Evolutionary conservation across 2,329 filamentous ascomycete species (phyloP), one percentile per base, ranked within the genome.

Genomic region (Colletotrichum sp.): DNA sequence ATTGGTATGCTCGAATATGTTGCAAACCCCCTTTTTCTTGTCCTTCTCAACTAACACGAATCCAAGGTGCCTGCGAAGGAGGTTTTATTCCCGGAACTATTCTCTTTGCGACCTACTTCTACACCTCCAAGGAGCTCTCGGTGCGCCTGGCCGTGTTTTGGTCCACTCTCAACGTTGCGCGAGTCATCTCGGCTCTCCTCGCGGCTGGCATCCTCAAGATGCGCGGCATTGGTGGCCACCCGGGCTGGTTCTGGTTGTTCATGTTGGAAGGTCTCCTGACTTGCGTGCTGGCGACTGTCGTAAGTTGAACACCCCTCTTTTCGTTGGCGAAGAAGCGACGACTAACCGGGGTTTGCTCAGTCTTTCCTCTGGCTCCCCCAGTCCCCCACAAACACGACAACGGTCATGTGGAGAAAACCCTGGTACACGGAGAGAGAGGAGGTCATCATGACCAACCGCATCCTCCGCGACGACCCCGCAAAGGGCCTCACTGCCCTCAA

Each of bases 81-180:
- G 87, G 87, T 2, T 88, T 89, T 72, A 88, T 89, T 34, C 87
- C 70, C 52, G 79, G 66, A 39, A 73, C 78, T 92, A 90, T 94
- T 66, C 85, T 93, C 2, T 95, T 94, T 68, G 68, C 81, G 39
- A 79, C 79, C 7, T 82, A 82, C 73, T 82, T 81, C 55, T 82
- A 80, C 76, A 82, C 80, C 34, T 76, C 77, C 34, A 78, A 77
- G 8, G 80, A 82, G 71, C 75, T 82, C 26, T 79, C 80, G 1
- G 88, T 90, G 36, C 90, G 94, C 0, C 86, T 95, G 12, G 91
- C 92, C 59, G 92, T 88, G 80, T 95, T 95, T 83, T 95, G 93
- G 94, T 87, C 86, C 1, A 88, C 87, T 4, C 83, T 89, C 30
- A 88, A 87, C 69, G 79, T 87, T 52, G 84, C 84, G 8, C 80